Base-by-base conservation (phyloP, 805 yeast species). In the Kodamaea nitidulidarum region DNA sequence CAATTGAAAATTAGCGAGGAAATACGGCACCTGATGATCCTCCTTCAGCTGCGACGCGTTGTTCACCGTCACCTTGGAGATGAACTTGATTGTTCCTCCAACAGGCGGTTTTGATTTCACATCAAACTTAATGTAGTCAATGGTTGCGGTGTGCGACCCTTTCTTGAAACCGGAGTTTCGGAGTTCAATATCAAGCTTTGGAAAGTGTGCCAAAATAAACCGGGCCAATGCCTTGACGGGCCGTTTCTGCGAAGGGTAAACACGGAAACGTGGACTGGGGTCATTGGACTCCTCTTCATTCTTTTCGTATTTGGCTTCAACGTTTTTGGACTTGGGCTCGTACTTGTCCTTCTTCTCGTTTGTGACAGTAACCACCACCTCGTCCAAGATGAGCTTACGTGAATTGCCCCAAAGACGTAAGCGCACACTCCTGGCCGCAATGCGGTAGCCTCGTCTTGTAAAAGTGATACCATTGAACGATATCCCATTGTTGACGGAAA, bases 361-460 rank as follows among this genome's bases (percentile, higher is more conserved):
- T 16, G 17, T 7, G n/a, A n/a, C n/a, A n/a, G 17, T 11, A 15
- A 58, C 33, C 2, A 40, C 48, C 18, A 63, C 35, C 34, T 55
- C 63, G 15, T 58, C 58, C 4, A 67, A 22, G 15, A 67, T 61
- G 7, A 65, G 27, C 50, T 47, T 55, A 30, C 60, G 45, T 14
- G 62, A 44, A 36, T 60, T 64, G 4, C 72, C 71, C 73, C 73
- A 68, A 14, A 66, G 51, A 27, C 65, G 47, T 22, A 67, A 46
- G 15, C 68, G 44, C 2, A 65, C 32, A 10, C 63, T 53, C 8
- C 48, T 43, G 4, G 61, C 33, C 3, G 39, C 17, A 1, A 67
- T 11, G 12, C 35, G 16, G n/a, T 39, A n/a, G 18, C 33, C 36
- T 18, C 39, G 42, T 15, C 48, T 40, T 8, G 37, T 37, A 38